Evolutionary conservation across 306 rosid species (phyloP).

Genomic region (Calophaca sinica): DNA sequence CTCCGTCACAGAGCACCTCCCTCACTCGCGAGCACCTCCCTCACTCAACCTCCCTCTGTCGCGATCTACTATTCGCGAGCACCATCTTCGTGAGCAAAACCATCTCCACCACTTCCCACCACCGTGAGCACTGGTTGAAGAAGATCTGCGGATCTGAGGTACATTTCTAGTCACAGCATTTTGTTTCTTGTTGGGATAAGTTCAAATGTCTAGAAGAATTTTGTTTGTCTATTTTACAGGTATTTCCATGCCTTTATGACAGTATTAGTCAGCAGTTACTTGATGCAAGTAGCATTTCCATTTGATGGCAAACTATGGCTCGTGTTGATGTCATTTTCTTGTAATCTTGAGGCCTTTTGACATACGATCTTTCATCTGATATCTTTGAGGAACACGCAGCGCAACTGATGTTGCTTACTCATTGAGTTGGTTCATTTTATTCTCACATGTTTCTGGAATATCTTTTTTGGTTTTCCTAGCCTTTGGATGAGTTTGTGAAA

Average conservation of each 20-base stretch:
- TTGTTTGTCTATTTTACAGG: constrained; percentile 64
- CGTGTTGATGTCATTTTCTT: constrained; percentile 40
- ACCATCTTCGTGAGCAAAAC: too few species aligned
- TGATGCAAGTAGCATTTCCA: constrained; percentile 44
- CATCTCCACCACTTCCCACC: too few species aligned
- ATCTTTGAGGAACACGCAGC: constrained; percentile 44
- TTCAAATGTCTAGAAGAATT: not conserved
- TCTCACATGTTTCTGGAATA: not conserved
- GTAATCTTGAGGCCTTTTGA: constrained; percentile 42
- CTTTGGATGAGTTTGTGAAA: too few species aligned
- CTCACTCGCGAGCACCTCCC: too few species aligned
- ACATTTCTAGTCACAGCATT: too few species aligned
- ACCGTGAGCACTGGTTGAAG: too few species aligned
- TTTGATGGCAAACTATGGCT: constrained; percentile 46
- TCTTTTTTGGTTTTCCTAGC: too few species aligned
- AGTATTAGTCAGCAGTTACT: constrained; percentile 24
- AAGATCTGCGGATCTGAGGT: too few species aligned
- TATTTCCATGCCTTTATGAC: constrained; percentile 97
- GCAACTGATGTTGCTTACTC: constrained; percentile 46
- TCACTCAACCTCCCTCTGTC: too few species aligned
- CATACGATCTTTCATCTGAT: constrained; percentile 47
- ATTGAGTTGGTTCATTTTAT: constrained; percentile 39
- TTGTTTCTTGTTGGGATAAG: too few species aligned
- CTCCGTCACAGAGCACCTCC: too few species aligned
- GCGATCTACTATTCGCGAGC: too few species aligned